Base-by-base conservation (phyloP, 1,139 yeast species). In the Suhomyces terraborum region DNA sequence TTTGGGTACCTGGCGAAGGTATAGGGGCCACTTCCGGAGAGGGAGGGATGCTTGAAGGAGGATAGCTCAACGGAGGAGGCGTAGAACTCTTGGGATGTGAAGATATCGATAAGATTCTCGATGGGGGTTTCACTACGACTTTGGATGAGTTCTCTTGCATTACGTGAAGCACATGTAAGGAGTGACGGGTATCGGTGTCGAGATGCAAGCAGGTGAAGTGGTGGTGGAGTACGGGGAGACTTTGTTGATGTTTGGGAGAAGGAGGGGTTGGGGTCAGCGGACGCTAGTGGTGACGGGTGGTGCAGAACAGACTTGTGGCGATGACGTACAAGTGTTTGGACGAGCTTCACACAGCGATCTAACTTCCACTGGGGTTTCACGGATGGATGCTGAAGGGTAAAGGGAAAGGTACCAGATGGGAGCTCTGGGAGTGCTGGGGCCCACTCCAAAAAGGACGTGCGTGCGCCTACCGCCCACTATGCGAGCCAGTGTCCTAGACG, bases 41-140 rank as follows among this genome's bases (percentile, higher is more conserved):
- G n/a, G 51, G 46, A 10, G 52, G 52, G 13, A 46, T 42, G 38
- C 53, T 51, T 14, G 48, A 37, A 10, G 52, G 45, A 2, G 45
- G 45, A 12, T 41, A 36, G 26, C 40, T 40, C 13, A 40, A 14
- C 12, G 48, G 20, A 47, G 50, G 29, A 32, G 43, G 36, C 4
- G 43, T 38, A 7, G 33, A 32, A 18, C 27, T 42, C 24, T 38
- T 38, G 24, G 41, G 40, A 24, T 34, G 41, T 21, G 48, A 38
- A 19, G 36, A 44, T 13, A 47, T 34, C 3, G 47, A 41, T 18
- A 34, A 8, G 19, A 41, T 34, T 25, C 45, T 36, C 20, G 42
- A 17, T 6, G 45, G 46, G 9, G 42, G 48, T 10, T 40, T 42
- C 21, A 35, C 35, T 8, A 37, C 23, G 29, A 37, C 45, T 40